A percentile compares a stretch with the other conserved stretches of the same genome.
These are phyloP conservation scores for Psilocybe subaeruginosa DNA, from an alignment of 768 basidiomycete genomes.

Conservation along the genomic window DNA sequence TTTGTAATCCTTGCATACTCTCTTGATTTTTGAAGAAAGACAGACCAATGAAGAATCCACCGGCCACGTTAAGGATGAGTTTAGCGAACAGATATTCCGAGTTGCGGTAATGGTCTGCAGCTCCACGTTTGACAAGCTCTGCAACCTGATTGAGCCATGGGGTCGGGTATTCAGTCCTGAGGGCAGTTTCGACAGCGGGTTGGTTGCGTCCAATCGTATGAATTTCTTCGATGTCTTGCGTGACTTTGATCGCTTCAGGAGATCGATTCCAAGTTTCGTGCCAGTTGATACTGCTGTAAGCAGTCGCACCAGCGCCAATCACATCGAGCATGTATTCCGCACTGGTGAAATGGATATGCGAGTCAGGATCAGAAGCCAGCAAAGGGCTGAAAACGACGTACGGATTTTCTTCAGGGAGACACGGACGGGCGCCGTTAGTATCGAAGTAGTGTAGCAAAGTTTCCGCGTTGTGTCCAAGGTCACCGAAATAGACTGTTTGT, in stretches of 20 bases:
- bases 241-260: slow-evolving; percentile 36
- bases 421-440: slow-evolving; percentile 61
- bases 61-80: slow-evolving; percentile 50
- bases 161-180: slow-evolving; percentile 52
- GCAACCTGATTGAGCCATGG: slow-evolving; percentile 51
- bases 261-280: slow-evolving; percentile 53
- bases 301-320: slow-evolving; percentile 56
- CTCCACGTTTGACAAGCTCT: slow-evolving; percentile 46
- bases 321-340: slow-evolving; percentile 49
- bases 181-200: slow-evolving; percentile 35
- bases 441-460: slow-evolving; percentile 77
- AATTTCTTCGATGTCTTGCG: slow-evolving; percentile 46
- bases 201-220: slow-evolving; percentile 47
- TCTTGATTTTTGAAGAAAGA: slow-evolving; percentile 59
- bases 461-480: slow-evolving; percentile 63
- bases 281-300: slow-evolving; percentile 59
- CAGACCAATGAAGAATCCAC: slow-evolving; percentile 60
- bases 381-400: slow-evolving; percentile 25
- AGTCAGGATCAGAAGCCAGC: background rate
- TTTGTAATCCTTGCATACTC: slow-evolving; percentile 58
- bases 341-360: slow-evolving; percentile 27
- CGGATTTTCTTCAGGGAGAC: slow-evolving; percentile 74
- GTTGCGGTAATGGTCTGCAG: slow-evolving; percentile 50
- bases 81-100: slow-evolving; percentile 64
- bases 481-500: slow-evolving; percentile 71